Base-by-base conservation (phyloP, 225 moss, liverwort and hornwort genomes). In the Physcomitrium patens region DNA sequence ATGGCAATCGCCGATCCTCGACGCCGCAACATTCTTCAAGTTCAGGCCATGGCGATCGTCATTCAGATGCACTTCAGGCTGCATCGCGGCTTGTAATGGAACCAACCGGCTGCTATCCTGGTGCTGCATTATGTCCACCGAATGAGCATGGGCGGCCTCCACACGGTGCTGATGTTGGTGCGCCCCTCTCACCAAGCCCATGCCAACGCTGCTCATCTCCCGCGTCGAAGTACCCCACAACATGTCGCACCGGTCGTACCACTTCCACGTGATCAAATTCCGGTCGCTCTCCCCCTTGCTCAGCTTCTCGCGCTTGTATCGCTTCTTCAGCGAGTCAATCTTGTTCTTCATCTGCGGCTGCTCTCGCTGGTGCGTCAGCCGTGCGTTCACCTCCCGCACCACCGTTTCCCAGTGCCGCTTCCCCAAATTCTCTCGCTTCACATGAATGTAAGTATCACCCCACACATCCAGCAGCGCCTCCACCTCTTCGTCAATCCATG, bases 281-380 rank as follows among this genome's bases (percentile, higher is more conserved):
- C 88, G 50, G 41, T 85, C 85, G n/a, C 65, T 85, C 10, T 82
- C 85, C 3, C 88, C 83, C 44, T 85, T 88, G 16, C 80, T 80
- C 60, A 82, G 57, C 70, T 88, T 88, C 83, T 85, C 88, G 59
- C 88, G 50, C 73, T 88, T 88, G 48, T 88, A 88, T 13, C 88
- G 57, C 80, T 88, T 88, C 83, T 88, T 88, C 67, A 88, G n/a
- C 50, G 88, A 85, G 69, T 88, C 88, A 24, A 88, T 85, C 82
- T 88, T 88, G 67, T 88, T 88, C 70, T 85, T 85, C 88, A 88
- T 85, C 78, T 88, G 85, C 70, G 85, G 85, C 83, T 88, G 85
- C 70, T 85, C 85, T 46, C 88, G 85, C 70, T 88, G 85, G 15
- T 85, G 85, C 70, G 80, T 64, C 12, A 88, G 78, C 8, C 83